Conservation (phyloP, 2,329 filamentous ascomycete genomes). For the Fusarium virguliforme region DNA sequence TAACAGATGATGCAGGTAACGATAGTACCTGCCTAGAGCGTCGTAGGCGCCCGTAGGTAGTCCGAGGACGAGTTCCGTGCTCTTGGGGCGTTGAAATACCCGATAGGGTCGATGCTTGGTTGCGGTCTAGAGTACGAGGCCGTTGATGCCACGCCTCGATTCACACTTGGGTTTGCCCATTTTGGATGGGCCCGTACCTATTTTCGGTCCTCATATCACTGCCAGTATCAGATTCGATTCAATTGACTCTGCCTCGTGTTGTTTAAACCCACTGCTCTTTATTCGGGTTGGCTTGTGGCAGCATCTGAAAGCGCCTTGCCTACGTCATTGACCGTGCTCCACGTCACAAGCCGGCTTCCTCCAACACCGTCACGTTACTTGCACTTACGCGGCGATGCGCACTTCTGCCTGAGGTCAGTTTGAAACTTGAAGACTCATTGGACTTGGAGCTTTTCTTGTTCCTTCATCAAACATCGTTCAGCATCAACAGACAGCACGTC, state of each 20-base stretch:
- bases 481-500: background rate
- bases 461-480: background rate
- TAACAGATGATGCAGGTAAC: slow-evolving; percentile 31
- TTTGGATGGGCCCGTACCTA: background rate
- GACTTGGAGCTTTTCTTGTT: slow-evolving; percentile 5
- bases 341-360: slow-evolving; percentile 33
- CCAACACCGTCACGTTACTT: slow-evolving; percentile 39
- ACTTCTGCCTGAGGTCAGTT: slow-evolving; percentile 19
- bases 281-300: slow-evolving; percentile 15
- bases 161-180: slow-evolving; percentile 1
- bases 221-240: background rate
- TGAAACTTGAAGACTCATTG: slow-evolving; percentile 11
- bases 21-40: slow-evolving; percentile 13
- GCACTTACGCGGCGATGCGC: slow-evolving; percentile 29
- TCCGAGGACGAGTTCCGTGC: background rate
- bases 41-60: slow-evolving; percentile 10
- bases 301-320: slow-evolving; percentile 27
- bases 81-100: slow-evolving; percentile 19
- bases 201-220: background rate
- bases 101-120: slow-evolving; percentile 24
- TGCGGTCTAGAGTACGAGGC: slow-evolving; percentile 7
- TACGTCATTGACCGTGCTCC: slow-evolving; percentile 43
- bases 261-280: background rate
- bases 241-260: background rate
- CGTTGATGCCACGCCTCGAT: background rate